Percentiles rank a stretch among this genome's conserved stretches.
Conservation (phyloP, 139 green algal species). For the Chlorella sp. region DNA sequence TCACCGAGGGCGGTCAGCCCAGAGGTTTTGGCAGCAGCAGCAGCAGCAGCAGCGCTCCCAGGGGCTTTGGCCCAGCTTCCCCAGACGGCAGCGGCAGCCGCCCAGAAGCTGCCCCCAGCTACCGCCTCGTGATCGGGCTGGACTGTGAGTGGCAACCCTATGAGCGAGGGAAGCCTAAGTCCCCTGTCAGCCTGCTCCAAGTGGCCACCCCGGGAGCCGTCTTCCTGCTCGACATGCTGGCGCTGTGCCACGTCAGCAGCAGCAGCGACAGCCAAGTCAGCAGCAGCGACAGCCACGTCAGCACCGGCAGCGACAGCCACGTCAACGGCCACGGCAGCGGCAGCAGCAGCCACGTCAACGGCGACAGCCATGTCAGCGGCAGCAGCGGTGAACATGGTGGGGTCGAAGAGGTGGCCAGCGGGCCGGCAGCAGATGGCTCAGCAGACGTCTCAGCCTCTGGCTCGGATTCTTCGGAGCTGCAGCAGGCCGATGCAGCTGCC, state of each 20-base stretch:
- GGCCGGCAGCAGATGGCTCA: not conserved
- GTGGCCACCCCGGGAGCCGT: constrained; percentile 20
- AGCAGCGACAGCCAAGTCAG: not conserved
- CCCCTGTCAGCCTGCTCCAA: constrained; percentile 46
- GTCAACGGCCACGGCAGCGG: not conserved
- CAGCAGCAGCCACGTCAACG: not conserved
- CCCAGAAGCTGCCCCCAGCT: not conserved
- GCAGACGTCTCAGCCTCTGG: not conserved
- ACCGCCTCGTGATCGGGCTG: constrained; percentile 23
- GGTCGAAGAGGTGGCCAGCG: not conserved
- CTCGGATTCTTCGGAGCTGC: not conserved
- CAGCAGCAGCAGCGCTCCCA: not conserved
- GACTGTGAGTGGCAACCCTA: constrained; percentile 49
- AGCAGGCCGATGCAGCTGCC: not conserved
- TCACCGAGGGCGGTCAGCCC: not conserved
- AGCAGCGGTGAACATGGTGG: not conserved
- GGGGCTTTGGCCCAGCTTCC: not conserved
- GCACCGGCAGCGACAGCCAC: not conserved
- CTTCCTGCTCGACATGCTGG: constrained; percentile 47
- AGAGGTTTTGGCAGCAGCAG: not conserved
- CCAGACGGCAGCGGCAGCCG: not conserved
- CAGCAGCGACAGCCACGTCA: not conserved
- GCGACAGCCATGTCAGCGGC: not conserved
- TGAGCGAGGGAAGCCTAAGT: not conserved
- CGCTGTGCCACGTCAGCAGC: constrained; percentile 20